These are phyloP conservation scores for Przewalskia tangutica DNA, from an alignment of 257 asterid genomes.

Conservation along the genomic window DNA sequence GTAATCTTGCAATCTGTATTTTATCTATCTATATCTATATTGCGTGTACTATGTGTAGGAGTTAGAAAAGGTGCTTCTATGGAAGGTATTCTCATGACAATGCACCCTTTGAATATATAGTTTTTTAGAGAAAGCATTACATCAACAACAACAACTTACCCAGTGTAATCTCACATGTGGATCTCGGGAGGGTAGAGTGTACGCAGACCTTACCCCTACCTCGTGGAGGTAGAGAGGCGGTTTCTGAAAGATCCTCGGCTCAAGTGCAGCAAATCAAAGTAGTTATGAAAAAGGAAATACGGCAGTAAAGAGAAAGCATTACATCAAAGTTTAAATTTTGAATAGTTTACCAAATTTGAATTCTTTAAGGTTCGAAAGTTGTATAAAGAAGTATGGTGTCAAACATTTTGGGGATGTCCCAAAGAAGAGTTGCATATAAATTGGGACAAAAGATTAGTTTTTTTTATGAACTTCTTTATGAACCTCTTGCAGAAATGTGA, in stretches of 20 bases:
- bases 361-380: background rate
- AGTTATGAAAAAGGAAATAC: too few relatives aligned
- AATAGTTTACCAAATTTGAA: background rate
- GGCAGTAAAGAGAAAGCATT: background rate
- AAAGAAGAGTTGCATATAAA: background rate
- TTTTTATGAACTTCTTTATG: background rate
- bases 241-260: too few relatives aligned
- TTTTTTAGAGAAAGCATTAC: background rate
- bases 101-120: background rate
- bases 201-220: too few relatives aligned
- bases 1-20: background rate
- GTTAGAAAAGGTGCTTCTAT: background rate
- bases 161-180: too few relatives aligned
- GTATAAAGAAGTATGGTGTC: background rate
- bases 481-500: too few relatives aligned
- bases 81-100: background rate
- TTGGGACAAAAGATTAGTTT: background rate
- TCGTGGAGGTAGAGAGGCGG: too few relatives aligned
- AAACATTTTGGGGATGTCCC: background rate
- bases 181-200: too few relatives aligned
- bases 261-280: too few relatives aligned
- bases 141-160: too few relatives aligned
- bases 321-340: background rate
- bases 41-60: background rate
- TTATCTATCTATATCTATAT: background rate